Conservation (phyloP, 371 early-diverging fungal species). For the Caulochytrium protostelioides region DNA sequence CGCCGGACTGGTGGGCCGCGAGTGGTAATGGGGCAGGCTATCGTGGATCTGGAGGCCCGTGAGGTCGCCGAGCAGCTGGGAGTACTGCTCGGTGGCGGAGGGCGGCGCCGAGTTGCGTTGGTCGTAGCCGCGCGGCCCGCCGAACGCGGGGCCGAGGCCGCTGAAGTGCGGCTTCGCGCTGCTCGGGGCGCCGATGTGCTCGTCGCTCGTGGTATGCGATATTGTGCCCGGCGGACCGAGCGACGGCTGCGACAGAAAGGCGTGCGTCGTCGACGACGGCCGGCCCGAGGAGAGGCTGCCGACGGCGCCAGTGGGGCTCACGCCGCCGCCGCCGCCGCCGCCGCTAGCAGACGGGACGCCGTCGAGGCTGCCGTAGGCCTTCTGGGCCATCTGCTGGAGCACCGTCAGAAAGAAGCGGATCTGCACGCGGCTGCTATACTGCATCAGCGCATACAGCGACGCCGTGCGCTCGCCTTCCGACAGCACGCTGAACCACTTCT, state of each 20-base stretch:
- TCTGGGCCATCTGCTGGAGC: constrained; percentile 65
- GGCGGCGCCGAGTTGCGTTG: no score
- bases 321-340: neutral
- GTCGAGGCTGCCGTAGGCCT: constrained; percentile 28
- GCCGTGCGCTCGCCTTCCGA: constrained; percentile 78
- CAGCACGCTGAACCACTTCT: constrained; percentile 78
- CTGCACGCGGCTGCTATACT: constrained; percentile 72
- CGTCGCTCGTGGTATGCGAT: constrained; percentile 24
- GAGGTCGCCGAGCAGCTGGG: no score
- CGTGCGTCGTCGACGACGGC: neutral
- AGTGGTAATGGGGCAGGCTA: no score
- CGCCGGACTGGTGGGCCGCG: constrained; percentile 7
- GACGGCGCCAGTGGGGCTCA: neutral
- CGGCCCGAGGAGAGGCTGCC: neutral
- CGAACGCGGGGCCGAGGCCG: no score
- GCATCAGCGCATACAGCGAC: constrained; percentile 65
- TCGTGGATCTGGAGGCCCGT: no score
- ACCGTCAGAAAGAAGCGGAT: constrained; percentile 76
- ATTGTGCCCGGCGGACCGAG: constrained; percentile 8
- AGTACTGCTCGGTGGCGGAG: no score
- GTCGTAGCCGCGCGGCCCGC: no score
- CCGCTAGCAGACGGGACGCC: no score
- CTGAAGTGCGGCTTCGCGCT: no score
- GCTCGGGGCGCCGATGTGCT: constrained; percentile 17
- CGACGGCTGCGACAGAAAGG: neutral